phyloP scores from a whole-genome alignment of 2,329 filamentous ascomycete species.

The Rugonectria rugulosa region DNA sequence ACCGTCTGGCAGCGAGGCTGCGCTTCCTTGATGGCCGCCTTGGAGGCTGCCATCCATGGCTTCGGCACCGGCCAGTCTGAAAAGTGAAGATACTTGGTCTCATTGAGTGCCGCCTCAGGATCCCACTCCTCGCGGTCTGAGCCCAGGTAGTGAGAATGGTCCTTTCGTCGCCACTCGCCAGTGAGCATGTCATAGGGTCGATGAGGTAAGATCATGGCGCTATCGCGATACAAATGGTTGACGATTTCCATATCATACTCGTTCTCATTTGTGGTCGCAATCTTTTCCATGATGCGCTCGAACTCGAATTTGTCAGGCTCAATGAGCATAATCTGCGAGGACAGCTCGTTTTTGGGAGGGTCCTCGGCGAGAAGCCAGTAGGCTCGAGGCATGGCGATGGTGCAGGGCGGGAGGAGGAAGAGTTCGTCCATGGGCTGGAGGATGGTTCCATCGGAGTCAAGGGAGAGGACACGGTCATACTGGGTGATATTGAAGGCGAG shows the following conservation, averaged over 20 bases:
- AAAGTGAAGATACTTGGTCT: slow-evolving; percentile 74
- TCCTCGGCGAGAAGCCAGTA: slow-evolving; percentile 69
- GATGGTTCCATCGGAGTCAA: slow-evolving; percentile 70
- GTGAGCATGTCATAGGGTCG: slow-evolving; percentile 67
- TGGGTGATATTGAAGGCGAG: slow-evolving; percentile 72
- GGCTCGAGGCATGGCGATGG: slow-evolving; percentile 73
- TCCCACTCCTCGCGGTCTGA: slow-evolving; percentile 63
- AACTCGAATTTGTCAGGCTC: slow-evolving; percentile 64
- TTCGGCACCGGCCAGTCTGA: slow-evolving; percentile 77
- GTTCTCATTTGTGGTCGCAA: slow-evolving; percentile 31
- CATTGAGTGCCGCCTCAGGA: slow-evolving; percentile 56
- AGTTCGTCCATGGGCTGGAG: slow-evolving; percentile 73
- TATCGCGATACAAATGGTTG: slow-evolving; percentile 67
- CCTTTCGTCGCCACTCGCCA: slow-evolving; percentile 65
- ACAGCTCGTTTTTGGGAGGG: slow-evolving; percentile 54
- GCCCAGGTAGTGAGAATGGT: slow-evolving; percentile 54
- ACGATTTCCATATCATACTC: slow-evolving; percentile 74
- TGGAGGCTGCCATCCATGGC: slow-evolving; percentile 48
- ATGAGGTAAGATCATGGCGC: slow-evolving; percentile 69
- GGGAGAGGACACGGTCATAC: slow-evolving; percentile 58
- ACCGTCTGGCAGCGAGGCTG: slow-evolving; percentile 51
- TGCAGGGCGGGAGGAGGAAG: slow-evolving; percentile 68
- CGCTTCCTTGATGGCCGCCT: not conserved
- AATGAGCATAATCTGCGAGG: slow-evolving; percentile 65
- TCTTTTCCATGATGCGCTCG: slow-evolving; percentile 39